These are phyloP conservation scores for Colletotrichum salicis DNA, from an alignment of 2,329 filamentous ascomycete species.

Conservation along the genomic window DNA sequence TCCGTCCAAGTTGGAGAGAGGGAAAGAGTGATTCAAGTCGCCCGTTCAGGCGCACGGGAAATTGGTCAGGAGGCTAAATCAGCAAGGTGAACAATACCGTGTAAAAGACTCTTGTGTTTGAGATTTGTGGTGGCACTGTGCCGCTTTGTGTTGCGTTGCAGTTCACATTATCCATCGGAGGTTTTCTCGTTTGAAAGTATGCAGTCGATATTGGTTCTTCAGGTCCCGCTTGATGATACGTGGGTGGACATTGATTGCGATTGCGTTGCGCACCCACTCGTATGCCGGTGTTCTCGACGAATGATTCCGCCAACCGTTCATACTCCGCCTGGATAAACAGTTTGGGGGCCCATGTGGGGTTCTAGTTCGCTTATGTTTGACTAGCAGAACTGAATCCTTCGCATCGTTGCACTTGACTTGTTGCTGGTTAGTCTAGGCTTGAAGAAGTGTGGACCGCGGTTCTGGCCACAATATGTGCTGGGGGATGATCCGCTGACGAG, in stretches of 20 bases:
- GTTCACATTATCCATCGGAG: conserved; percentile 25
- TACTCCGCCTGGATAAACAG: conserved; percentile 1
- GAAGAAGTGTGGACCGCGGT: conserved; percentile 16
- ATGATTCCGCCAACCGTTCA: conserved; percentile 13
- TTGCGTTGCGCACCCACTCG: conserved; percentile 18
- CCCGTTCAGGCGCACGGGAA: conserved; percentile 6
- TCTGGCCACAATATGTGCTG: conserved; percentile 13
- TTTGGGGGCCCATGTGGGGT: conserved; percentile 22
- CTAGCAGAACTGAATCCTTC: conserved; percentile 22
- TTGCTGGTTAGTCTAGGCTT: conserved; percentile 20
- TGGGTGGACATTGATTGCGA: conserved; percentile 15
- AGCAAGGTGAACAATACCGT: conserved; percentile 1
- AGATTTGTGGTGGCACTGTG: neutral
- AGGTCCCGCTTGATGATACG: conserved; percentile 23
- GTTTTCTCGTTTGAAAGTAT: conserved; percentile 24
- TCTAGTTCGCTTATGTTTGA: conserved; percentile 26
- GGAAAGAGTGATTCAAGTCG: conserved; percentile 6
- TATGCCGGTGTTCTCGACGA: conserved; percentile 9
- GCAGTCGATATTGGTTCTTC: conserved; percentile 15
- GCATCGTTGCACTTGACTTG: conserved; percentile 22
- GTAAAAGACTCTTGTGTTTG: neutral
- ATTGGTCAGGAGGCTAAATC: conserved; percentile 8
- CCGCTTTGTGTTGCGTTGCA: conserved; percentile 24
- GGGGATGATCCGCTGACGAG: conserved; percentile 23
- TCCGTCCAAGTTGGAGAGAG: neutral